Evolutionary conservation across 2,329 filamentous ascomycete species (phyloP).

Genomic region (Colletotrichum brevisporum): DNA sequence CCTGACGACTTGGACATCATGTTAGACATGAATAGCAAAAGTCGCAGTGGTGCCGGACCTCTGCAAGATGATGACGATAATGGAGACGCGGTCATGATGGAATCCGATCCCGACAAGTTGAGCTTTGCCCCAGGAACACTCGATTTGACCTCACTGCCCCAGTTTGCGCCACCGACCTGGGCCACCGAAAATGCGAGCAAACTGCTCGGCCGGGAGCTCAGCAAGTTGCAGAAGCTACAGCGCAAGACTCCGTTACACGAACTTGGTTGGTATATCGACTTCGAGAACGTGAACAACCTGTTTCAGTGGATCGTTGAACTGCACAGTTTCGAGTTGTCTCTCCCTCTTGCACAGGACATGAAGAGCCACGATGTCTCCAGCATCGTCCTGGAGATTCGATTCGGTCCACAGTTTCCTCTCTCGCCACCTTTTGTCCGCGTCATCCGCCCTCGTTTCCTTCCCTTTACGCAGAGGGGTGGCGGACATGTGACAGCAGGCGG

Average conservation of each 20-base stretch:
- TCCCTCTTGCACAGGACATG: constrained; percentile 85
- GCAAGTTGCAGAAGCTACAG: constrained; percentile 75
- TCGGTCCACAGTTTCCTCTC: constrained; percentile 81
- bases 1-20: constrained; percentile 44
- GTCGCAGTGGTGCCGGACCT: not conserved
- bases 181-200: constrained; percentile 74
- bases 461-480: constrained; percentile 80
- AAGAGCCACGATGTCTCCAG: constrained; percentile 71
- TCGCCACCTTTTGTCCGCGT: constrained; percentile 88
- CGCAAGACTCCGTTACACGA: constrained; percentile 70
- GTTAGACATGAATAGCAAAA: constrained; percentile 35
- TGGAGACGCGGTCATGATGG: not conserved
- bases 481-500: constrained; percentile 89
- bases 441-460: constrained; percentile 83
- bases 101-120: constrained; percentile 45
- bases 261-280: constrained; percentile 88
- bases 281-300: constrained; percentile 75
- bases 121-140: constrained; percentile 77
- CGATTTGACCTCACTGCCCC: constrained; percentile 71
- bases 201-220: constrained; percentile 75
- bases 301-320: constrained; percentile 95
- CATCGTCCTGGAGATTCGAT: constrained; percentile 86
- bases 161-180: constrained; percentile 76
- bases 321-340: constrained; percentile 79
- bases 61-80: not conserved